These are phyloP conservation scores for Cryptosporidium sp. DNA, from an alignment of 169 alveolate genomes.

Conservation along the genomic window DNA sequence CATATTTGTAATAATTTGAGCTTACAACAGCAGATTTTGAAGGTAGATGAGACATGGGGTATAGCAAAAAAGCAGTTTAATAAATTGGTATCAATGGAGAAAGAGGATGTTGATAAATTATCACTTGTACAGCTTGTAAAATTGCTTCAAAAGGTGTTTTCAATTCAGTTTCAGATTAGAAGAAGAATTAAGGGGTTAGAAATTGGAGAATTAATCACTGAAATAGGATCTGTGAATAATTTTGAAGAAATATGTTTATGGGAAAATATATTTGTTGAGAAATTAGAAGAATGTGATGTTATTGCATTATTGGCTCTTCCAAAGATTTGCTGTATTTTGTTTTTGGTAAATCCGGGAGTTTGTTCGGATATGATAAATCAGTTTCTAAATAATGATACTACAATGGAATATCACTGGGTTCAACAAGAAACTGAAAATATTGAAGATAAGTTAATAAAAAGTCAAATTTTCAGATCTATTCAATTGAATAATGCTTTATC, in stretches of 20 bases:
- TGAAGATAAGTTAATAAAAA: not conserved
- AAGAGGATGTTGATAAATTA: slow-evolving; percentile 29
- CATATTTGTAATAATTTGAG: slow-evolving; percentile 48
- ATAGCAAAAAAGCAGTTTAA: slow-evolving; percentile 24
- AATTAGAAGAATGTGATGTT: slow-evolving; percentile 46
- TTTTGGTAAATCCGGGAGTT: slow-evolving; percentile 17
- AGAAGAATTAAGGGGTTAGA: not conserved
- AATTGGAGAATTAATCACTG: not conserved
- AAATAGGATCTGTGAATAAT: not conserved
- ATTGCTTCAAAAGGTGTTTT: slow-evolving; percentile 21
- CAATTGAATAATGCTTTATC: not conserved
- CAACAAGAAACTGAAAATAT: not conserved
- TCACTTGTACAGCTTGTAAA: slow-evolving; percentile 52
- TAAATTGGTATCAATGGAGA: not conserved
- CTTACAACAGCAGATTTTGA: slow-evolving; percentile 44
- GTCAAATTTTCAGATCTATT: slow-evolving; percentile 6
- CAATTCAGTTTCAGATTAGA: slow-evolving; percentile 20
- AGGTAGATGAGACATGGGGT: slow-evolving; percentile 66
- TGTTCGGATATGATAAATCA: slow-evolving; percentile 41
- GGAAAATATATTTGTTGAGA: slow-evolving; percentile 48
- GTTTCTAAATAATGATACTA: not conserved
- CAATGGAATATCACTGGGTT: slow-evolving; percentile 5
- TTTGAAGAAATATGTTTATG: not conserved
- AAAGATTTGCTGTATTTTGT: slow-evolving; percentile 60
- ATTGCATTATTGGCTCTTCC: slow-evolving; percentile 62